phyloP scores from a whole-genome alignment of 2,329 filamentous ascomycete genomes.

The Alternaria tenuissima region DNA sequence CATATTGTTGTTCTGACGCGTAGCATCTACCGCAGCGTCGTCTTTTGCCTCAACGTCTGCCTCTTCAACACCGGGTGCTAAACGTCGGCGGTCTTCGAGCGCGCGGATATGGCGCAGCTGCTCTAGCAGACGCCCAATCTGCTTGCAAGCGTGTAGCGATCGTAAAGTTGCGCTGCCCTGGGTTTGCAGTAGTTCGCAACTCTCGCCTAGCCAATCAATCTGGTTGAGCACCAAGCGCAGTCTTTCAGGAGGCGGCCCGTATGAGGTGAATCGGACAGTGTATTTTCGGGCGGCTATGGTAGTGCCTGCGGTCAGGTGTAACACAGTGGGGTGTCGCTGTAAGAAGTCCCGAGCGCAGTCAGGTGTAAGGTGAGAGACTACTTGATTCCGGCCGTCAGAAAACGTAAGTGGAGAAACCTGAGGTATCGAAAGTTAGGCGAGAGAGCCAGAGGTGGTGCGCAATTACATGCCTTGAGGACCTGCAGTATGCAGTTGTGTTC shows the following conservation, averaged over 20 bases:
- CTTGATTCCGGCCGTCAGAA: slow-evolving; percentile 38
- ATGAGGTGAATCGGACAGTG: slow-evolving; percentile 36
- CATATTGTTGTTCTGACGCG: not conserved
- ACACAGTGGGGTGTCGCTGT: slow-evolving; percentile 4
- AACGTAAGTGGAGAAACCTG: slow-evolving; percentile 33
- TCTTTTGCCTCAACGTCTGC: slow-evolving; percentile 13
- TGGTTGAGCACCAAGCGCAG: slow-evolving; percentile 34
- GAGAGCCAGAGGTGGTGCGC: not conserved
- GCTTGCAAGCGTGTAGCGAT: slow-evolving; percentile 17
- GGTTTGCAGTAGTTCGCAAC: not conserved
- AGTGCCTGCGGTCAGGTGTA: slow-evolving; percentile 6
- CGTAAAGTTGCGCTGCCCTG: not conserved
- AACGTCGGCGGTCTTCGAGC: slow-evolving; percentile 28
- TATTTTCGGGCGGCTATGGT: slow-evolving; percentile 33
- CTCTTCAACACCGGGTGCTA: slow-evolving; percentile 10
- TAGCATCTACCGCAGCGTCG: slow-evolving; percentile 19
- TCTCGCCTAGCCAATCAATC: slow-evolving; percentile 24
- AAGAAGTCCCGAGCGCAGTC: slow-evolving; percentile 20
- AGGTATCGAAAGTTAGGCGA: slow-evolving; percentile 1
- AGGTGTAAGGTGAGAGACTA: slow-evolving; percentile 27
- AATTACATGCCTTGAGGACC: slow-evolving; percentile 33
- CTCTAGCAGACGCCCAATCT: slow-evolving; percentile 12
- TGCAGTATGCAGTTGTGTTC: slow-evolving; percentile 25
- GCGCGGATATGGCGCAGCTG: slow-evolving; percentile 24
- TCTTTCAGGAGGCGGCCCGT: slow-evolving; percentile 33